phyloP scores from a whole-genome alignment of 1,139 yeast species.

The Yamadazyma membranifaciens region DNA sequence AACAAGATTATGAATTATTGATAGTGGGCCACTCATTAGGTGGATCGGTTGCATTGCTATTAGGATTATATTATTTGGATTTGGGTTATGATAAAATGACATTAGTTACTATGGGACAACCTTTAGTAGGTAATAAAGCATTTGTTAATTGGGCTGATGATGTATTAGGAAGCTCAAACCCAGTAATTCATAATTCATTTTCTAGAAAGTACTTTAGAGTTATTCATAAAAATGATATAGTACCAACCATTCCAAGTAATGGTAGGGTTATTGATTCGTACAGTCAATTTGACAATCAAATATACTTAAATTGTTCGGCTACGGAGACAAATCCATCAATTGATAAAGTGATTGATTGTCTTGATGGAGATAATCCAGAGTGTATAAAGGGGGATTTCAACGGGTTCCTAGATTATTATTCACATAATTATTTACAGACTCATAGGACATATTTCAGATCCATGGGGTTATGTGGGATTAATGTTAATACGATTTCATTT shows the following conservation, averaged over 20 bases:
- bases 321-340: slow-evolving; percentile 22
- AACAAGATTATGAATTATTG: slow-evolving; percentile 31
- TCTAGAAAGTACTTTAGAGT: slow-evolving; percentile 38
- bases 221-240: slow-evolving; percentile 46
- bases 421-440: slow-evolving; percentile 31
- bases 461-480: slow-evolving; percentile 47
- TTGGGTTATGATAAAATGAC: slow-evolving; percentile 31
- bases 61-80: slow-evolving; percentile 39
- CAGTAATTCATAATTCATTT: slow-evolving; percentile 21
- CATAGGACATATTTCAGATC: slow-evolving; percentile 50
- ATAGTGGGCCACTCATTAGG: slow-evolving; percentile 55
- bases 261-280: slow-evolving; percentile 28
- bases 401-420: slow-evolving; percentile 14
- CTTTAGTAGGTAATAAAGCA: slow-evolving; percentile 43
- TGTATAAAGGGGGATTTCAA: slow-evolving; percentile 40
- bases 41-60: slow-evolving; percentile 44
- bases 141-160: slow-evolving; percentile 41
- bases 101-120: slow-evolving; percentile 52
- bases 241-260: slow-evolving; percentile 41
- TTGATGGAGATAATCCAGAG: slow-evolving; percentile 27
- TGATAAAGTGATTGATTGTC: slow-evolving; percentile 34
- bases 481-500: slow-evolving; percentile 6
- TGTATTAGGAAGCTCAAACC: slow-evolving; percentile 28
- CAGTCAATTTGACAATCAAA: slow-evolving; percentile 43
- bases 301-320: slow-evolving; percentile 42